Conservation (phyloP, 1,139 yeast species). For the Yamadazyma epiphylla region DNA sequence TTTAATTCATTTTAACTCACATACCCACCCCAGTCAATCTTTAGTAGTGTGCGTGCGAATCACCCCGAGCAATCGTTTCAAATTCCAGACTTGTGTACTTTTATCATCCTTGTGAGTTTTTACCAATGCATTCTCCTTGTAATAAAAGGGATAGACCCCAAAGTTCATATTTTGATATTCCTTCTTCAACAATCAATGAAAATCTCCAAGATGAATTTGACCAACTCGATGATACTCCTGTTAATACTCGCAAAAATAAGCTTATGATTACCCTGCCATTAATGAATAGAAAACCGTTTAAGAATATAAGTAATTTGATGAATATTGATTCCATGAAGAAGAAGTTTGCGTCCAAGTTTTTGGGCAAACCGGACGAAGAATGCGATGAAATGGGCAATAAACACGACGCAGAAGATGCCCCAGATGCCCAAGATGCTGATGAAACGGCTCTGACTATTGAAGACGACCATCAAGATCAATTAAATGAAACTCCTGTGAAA, state of each 20-base stretch:
- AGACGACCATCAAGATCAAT: slow-evolving; percentile 3
- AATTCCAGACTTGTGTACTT: too few species aligned
- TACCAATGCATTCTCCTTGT: background rate
- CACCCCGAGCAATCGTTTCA: too few species aligned
- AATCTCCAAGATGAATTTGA: slow-evolving; percentile 6
- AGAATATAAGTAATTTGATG: slow-evolving; percentile 23
- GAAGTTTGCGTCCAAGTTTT: slow-evolving; percentile 10
- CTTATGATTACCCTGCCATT: slow-evolving; percentile 7
- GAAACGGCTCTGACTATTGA: slow-evolving; percentile 12
- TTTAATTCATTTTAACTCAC: too few species aligned
- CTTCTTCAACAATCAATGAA: slow-evolving; percentile 15
- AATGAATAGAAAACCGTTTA: slow-evolving; percentile 21
- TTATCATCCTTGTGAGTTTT: too few species aligned
- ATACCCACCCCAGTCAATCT: too few species aligned
- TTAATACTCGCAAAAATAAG: slow-evolving; percentile 6
- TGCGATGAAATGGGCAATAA: too few species aligned
- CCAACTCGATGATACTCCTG: slow-evolving; percentile 9
- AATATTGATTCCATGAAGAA: slow-evolving; percentile 15
- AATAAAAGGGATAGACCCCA: slow-evolving; percentile 24
- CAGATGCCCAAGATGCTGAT: slow-evolving; percentile 13
- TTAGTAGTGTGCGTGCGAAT: too few species aligned
- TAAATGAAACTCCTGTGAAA: background rate
- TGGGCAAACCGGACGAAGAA: too few species aligned
- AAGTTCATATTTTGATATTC: slow-evolving; percentile 31
- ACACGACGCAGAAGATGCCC: slow-evolving; percentile 9